Conservation (phyloP, 2,329 filamentous ascomycete genomes). For the Ophiobolus disseminans region DNA sequence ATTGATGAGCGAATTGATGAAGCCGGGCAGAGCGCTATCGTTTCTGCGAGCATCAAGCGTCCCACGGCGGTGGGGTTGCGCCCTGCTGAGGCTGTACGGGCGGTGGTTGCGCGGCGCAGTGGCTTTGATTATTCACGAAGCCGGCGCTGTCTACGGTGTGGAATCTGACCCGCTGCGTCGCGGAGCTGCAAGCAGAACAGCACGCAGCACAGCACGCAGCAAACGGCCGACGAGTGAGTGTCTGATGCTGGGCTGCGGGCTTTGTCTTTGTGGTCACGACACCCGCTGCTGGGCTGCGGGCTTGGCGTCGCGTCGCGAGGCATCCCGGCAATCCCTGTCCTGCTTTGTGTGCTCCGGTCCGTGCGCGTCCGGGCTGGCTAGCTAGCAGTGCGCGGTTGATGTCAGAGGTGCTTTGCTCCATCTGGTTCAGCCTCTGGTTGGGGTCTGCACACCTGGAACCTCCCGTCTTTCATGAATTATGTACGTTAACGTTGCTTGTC, state of each 20-base stretch:
- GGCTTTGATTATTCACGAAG: conserved; percentile 2
- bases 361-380: conserved; percentile 21
- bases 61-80: conserved; percentile 10
- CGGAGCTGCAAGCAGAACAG: too few relatives aligned
- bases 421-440: conserved; percentile 49
- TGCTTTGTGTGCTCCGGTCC: conserved; percentile 28
- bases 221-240: too few relatives aligned
- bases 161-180: not conserved
- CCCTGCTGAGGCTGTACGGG: conserved; percentile 2
- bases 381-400: conserved; percentile 42
- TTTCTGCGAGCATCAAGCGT: conserved; percentile 27
- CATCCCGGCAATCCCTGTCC: conserved; percentile 24
- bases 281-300: not conserved
- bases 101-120: conserved; percentile 1
- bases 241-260: too few relatives aligned
- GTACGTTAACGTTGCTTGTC: conserved; percentile 49
- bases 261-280: too few relatives aligned
- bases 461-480: conserved; percentile 47
- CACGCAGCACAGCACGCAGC: too few relatives aligned
- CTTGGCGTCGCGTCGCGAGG: not conserved
- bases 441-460: conserved; percentile 44
- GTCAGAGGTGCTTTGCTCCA: conserved; percentile 47
- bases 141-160: too few relatives aligned
- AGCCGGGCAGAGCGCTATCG: conserved; percentile 31
- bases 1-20: conserved; percentile 27